Evolutionary conservation across 495 filamentous ascomycete species (phyloP).

Genomic region (Talaromyces trachyspermus): DNA sequence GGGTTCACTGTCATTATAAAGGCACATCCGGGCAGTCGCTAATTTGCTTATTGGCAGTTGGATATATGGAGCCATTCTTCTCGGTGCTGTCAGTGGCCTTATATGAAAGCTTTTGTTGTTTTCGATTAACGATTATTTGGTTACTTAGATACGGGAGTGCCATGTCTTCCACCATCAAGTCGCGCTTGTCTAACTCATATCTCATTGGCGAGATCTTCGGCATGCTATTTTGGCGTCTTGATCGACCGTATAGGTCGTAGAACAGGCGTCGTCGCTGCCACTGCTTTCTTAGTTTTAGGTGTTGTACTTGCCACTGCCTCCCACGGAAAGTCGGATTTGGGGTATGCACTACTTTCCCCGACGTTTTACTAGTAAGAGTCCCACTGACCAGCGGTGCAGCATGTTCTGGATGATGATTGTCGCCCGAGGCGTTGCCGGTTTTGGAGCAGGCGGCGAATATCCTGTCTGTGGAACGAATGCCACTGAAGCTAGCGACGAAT

Average conservation of each 20-base stretch:
- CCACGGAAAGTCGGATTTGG: conserved; percentile 20
- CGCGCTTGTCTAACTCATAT: conserved; percentile 26
- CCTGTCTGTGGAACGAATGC: conserved; percentile 37
- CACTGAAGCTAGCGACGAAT: conserved; percentile 41
- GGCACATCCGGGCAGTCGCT: background rate
- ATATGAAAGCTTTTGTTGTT: background rate
- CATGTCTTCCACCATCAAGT: conserved; percentile 29
- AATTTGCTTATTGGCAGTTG: conserved; percentile 15
- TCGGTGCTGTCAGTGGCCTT: conserved; percentile 21
- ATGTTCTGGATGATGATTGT: conserved; percentile 53
- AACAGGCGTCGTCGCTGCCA: conserved; percentile 21
- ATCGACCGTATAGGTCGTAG: conserved; percentile 26
- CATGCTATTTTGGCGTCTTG: conserved; percentile 26
- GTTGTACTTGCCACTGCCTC: conserved; percentile 24
- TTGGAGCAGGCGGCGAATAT: conserved; percentile 44
- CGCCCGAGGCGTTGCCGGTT: conserved; percentile 44
- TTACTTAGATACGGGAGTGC: conserved; percentile 17
- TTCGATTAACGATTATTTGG: background rate
- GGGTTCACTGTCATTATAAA: background rate
- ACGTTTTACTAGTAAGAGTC: background rate
- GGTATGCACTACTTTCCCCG: conserved; percentile 7
- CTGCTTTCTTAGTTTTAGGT: conserved; percentile 21
- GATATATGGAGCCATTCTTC: conserved; percentile 35
- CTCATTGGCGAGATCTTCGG: conserved; percentile 29
- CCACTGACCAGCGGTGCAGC: conserved; percentile 2